These are phyloP conservation scores for Byssochlamys sp. DNA, from an alignment of 2,329 filamentous ascomycete species.

Conservation along the genomic window DNA sequence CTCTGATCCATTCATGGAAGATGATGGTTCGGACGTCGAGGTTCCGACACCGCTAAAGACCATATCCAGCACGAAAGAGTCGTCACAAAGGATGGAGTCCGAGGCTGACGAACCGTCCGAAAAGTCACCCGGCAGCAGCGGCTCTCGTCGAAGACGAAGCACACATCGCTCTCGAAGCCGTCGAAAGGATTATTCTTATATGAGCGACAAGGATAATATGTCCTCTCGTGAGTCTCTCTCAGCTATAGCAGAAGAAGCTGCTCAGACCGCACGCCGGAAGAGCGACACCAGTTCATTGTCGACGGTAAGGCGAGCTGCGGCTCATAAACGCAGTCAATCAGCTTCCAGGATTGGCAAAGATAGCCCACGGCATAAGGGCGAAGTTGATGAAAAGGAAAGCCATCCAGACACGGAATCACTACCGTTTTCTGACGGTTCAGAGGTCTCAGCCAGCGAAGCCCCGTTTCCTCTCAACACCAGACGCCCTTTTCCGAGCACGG, in stretches of 20 bases:
- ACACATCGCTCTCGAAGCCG: neutral
- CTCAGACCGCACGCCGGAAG: slow-evolving; percentile 1
- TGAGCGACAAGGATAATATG: neutral
- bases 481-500: slow-evolving; percentile 43
- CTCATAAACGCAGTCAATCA: slow-evolving; percentile 8
- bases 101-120: neutral
- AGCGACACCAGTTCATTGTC: slow-evolving; percentile 12
- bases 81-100: slow-evolving; percentile 5
- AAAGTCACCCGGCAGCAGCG: neutral
- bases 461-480: slow-evolving; percentile 33
- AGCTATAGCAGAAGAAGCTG: neutral
- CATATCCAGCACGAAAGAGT: slow-evolving; percentile 28
- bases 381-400: slow-evolving; percentile 11
- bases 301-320: slow-evolving; percentile 17
- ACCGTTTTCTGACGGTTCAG: slow-evolving; percentile 27
- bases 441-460: slow-evolving; percentile 27
- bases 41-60: slow-evolving; percentile 34
- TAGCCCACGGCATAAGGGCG: slow-evolving; percentile 14
- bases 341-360: slow-evolving; percentile 10
- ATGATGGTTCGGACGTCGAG: slow-evolving; percentile 23
- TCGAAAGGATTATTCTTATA: neutral
- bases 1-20: slow-evolving; percentile 47
- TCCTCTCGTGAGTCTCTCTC: neutral
- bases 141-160: neutral
- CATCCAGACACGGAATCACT: slow-evolving; percentile 19